These are phyloP conservation scores for Trichosporon faecale DNA, from an alignment of 1,284 basidiomycete genomes.

Conservation along the genomic window DNA sequence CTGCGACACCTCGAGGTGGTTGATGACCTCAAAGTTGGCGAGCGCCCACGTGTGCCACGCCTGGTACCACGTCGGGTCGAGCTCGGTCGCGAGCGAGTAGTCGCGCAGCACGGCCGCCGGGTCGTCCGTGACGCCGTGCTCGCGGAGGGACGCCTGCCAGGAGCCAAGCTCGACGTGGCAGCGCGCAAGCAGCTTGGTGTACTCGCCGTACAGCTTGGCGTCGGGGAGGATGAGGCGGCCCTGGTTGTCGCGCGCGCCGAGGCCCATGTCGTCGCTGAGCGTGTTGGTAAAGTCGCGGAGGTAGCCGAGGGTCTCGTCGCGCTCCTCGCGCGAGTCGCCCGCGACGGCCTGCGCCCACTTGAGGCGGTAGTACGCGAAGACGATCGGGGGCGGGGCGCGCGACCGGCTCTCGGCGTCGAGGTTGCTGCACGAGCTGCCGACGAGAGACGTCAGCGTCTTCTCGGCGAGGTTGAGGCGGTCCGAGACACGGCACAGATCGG, in stretches of 20 bases:
- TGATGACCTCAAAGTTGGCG: conserved; percentile 92
- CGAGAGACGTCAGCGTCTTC: conserved; percentile 91
- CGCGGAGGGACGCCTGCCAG: conserved; percentile 80
- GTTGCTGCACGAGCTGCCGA: conserved; percentile 59
- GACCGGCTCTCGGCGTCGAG: conserved; percentile 55
- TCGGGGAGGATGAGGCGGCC: conserved; percentile 55
- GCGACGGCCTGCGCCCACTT: conserved; percentile 80
- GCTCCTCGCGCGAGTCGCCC: conserved; percentile 29
- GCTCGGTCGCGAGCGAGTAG: conserved; percentile 84
- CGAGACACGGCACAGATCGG: conserved; percentile 79
- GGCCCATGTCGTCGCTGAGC: conserved; percentile 69
- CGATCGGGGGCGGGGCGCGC: conserved; percentile 89
- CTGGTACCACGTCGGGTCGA: conserved; percentile 94
- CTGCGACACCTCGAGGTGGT: conserved; percentile 70
- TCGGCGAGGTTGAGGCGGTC: conserved; percentile 86
- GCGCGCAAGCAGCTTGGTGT: conserved; percentile 84
- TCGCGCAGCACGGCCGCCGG: conserved; percentile 77
- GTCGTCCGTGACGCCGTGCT: conserved; percentile 60
- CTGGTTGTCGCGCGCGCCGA: conserved; percentile 58
- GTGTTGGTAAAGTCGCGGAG: conserved; percentile 78
- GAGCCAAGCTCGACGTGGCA: conserved; percentile 97
- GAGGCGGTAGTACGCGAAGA: conserved; percentile 95
- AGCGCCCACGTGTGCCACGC: conserved; percentile 99
- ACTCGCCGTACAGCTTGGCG: conserved; percentile 64
- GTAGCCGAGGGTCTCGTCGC: conserved; percentile 71